Evolutionary conservation across 2,329 filamentous ascomycete genomes (phyloP).

Genomic region (Sordariomycetes sp.): DNA sequence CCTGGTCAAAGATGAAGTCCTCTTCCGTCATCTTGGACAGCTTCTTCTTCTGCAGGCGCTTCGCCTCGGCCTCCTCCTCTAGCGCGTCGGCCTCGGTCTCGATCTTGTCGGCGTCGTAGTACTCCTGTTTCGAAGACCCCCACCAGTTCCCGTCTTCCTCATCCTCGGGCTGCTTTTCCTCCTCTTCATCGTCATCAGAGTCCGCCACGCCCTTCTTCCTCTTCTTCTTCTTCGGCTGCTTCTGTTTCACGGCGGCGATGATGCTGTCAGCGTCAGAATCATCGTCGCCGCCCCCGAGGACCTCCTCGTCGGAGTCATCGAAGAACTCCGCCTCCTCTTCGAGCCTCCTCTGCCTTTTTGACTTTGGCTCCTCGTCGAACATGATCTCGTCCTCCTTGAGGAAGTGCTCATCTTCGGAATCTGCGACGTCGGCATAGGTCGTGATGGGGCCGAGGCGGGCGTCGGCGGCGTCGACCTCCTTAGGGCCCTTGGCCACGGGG

Average conservation of each 20-base stretch:
- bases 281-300: constrained; percentile 34
- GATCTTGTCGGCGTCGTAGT: constrained; percentile 75
- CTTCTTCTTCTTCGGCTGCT: constrained; percentile 9
- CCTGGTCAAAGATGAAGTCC: constrained; percentile 87
- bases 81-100: constrained; percentile 57
- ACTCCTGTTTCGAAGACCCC: constrained; percentile 79
- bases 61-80: constrained; percentile 85
- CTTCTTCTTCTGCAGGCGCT: constrained; percentile 81
- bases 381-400: constrained; percentile 75
- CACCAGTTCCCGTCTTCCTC: constrained; percentile 58
- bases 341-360: constrained; percentile 61
- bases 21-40: constrained; percentile 77
- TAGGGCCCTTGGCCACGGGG: constrained; percentile 32
- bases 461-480: constrained; percentile 40
- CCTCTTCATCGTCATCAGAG: constrained; percentile 37
- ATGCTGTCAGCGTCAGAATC: constrained; percentile 22
- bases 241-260: constrained; percentile 10
- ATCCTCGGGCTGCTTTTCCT: constrained; percentile 39
- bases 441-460: constrained; percentile 47
- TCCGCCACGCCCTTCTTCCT: constrained; percentile 21
- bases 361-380: constrained; percentile 66
- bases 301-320: constrained; percentile 49
- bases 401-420: constrained; percentile 91
- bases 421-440: constrained; percentile 73
- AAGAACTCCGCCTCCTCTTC: constrained; percentile 52